Conservation (phyloP, 352 stramenopile genomes). For the Elongisporangium prolatum region DNA sequence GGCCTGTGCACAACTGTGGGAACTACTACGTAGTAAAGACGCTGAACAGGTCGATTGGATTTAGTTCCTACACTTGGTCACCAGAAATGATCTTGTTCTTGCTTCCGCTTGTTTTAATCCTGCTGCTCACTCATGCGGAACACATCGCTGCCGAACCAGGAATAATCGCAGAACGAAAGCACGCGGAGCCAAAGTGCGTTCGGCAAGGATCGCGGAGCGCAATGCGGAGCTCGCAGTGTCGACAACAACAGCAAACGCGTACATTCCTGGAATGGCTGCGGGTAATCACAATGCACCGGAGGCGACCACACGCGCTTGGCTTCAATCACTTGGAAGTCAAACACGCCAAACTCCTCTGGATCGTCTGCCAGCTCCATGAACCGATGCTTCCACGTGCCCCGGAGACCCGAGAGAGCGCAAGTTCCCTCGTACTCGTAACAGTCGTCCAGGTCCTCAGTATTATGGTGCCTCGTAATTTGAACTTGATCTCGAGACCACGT, state of each 20-base stretch:
- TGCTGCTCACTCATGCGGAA: background rate
- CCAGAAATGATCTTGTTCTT: too few species aligned
- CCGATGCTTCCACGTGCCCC: conserved; percentile 51
- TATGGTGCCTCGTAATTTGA: background rate
- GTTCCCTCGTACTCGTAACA: conserved; percentile 52
- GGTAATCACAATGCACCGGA: conserved; percentile 36
- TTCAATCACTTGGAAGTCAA: conserved; percentile 32
- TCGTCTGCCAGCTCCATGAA: background rate
- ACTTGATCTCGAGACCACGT: conserved; percentile 28
- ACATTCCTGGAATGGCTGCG: conserved; percentile 25
- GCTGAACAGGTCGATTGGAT: too few species aligned
- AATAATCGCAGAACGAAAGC: conserved; percentile 36
- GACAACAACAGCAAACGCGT: conserved; percentile 31
- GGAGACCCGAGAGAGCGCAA: conserved; percentile 24
- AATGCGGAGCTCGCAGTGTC: conserved; percentile 11
- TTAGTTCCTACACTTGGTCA: too few species aligned
- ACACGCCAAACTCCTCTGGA: conserved; percentile 24
- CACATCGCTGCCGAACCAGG: conserved; percentile 27
- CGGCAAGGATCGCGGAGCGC: conserved; percentile 11
- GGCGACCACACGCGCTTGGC: conserved; percentile 32
- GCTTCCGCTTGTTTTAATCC: background rate
- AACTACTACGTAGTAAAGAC: too few species aligned
- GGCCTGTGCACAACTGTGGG: too few species aligned
- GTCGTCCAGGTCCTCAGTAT: conserved; percentile 23
- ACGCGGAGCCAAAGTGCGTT: conserved; percentile 35